Conservation (phyloP, 2,329 filamentous ascomycete genomes). For the Paradendryphiella salina region DNA sequence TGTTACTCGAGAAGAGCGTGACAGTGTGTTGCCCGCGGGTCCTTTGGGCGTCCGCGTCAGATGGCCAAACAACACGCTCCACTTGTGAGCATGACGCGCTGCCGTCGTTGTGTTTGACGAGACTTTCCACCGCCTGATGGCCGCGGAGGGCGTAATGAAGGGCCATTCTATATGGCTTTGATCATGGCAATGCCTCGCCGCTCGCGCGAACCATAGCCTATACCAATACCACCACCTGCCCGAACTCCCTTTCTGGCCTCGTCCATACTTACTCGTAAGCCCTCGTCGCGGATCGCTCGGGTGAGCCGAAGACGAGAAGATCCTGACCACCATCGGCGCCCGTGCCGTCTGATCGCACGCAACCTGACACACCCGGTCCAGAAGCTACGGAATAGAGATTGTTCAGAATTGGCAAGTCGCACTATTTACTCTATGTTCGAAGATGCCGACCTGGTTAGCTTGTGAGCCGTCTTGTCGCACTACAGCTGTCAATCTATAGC, state of each 20-base stretch:
- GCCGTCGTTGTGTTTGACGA: slow-evolving; percentile 10
- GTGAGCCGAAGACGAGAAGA: slow-evolving; percentile 35
- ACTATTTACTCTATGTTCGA: slow-evolving; percentile 18
- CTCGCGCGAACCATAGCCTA: neutral
- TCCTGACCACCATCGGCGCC: slow-evolving; percentile 35
- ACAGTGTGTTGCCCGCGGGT: slow-evolving; percentile 1
- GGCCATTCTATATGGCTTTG: slow-evolving; percentile 10
- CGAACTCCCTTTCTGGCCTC: slow-evolving; percentile 28
- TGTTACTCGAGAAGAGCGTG: slow-evolving; percentile 31
- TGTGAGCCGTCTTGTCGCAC: slow-evolving; percentile 34
- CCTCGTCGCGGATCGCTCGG: slow-evolving; percentile 41
- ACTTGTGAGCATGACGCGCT: slow-evolving; percentile 10
- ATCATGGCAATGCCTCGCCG: slow-evolving; percentile 11
- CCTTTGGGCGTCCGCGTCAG: slow-evolving; percentile 5
- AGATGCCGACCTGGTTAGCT: slow-evolving; percentile 17
- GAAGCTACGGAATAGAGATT: slow-evolving; percentile 12
- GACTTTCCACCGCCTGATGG: slow-evolving; percentile 14
- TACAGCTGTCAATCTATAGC: slow-evolving; percentile 36
- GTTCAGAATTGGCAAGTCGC: slow-evolving; percentile 14
- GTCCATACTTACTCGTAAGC: slow-evolving; percentile 29
- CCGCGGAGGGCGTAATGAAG: slow-evolving; percentile 11
- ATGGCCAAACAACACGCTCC: slow-evolving; percentile 13
- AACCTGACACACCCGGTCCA: slow-evolving; percentile 29
- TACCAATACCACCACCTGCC: neutral
- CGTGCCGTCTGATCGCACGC: slow-evolving; percentile 33